Base-by-base conservation (phyloP, 2,329 filamentous ascomycete genomes). In the Cryphonectria carpinicola region DNA sequence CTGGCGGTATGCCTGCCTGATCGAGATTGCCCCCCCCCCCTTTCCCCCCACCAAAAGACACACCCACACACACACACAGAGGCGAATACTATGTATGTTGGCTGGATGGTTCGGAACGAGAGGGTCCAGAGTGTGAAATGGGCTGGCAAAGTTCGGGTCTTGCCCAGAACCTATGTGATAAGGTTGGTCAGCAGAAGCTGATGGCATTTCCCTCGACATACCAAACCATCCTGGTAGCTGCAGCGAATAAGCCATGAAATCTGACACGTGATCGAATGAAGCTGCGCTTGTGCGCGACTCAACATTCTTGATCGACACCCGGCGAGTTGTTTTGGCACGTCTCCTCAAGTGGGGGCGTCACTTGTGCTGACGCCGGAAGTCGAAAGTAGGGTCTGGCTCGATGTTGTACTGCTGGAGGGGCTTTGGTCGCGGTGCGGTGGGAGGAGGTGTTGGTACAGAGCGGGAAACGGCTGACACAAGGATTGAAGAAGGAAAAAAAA, bases 201-300 rank as follows among this genome's bases (percentile, higher is more conserved):
- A 22, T 35, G 35, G 7, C 3, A 3, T 17, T 32, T 13, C 54
- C 32, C 28, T 32, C 25, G 54, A 32, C 5, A n/a, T 6, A 22
- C 22, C 35, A 14, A 22, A 25, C 10, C 58, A 6, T 61, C 11
- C 35, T 35, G 58, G 22, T 14, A 37, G 32, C 32, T 61, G 35
- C 56, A 61, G 56, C 35, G 32, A 61, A 43, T 19, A 28, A 41
- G 43, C 62, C 52, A 19, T 41, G 17, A 14, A 49, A 61, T 64
- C 66, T 68, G 52, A 54, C 61, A 71, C 69, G 69, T 71, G 69
- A 71, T 56, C 60, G 39, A 10, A 35, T 13, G 32, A 25, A 60
- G 61, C 66, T 71, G 66, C 69, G 41, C 35, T 43, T 67, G 32
- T 39, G 69, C 49, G 66, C 68, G 61, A 65, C 32, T 68, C n/a